Evolutionary conservation across 2,329 filamentous ascomycete genomes (phyloP).

Genomic region (Colletotrichum tropicicola): DNA sequence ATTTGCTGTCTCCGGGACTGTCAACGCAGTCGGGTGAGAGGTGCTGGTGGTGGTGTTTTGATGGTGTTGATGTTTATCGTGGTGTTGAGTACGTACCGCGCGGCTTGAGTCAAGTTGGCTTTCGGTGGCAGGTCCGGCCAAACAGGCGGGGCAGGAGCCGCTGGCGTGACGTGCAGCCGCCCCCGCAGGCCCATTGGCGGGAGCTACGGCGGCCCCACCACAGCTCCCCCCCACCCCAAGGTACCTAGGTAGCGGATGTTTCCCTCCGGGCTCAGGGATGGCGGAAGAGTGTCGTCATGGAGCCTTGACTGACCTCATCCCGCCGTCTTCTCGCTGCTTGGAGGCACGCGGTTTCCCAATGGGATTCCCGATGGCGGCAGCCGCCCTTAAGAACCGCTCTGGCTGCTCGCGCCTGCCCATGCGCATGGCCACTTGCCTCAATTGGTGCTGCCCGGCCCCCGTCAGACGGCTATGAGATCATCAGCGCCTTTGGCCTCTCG

Average conservation of each 20-base stretch:
- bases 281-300: conserved; percentile 25
- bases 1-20: too few relatives aligned
- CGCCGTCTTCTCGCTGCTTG: background rate
- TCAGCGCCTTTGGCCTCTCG: background rate
- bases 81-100: background rate
- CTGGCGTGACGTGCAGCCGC: background rate
- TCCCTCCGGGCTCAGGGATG: background rate
- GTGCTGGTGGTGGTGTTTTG: background rate
- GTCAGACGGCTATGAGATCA: conserved; percentile 21
- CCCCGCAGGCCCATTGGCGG: background rate
- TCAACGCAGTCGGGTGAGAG: background rate
- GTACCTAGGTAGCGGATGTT: too few relatives aligned
- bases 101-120: background rate
- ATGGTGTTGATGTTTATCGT: background rate
- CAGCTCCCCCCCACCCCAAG: too few relatives aligned
- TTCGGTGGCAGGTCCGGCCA: background rate
- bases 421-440: background rate
- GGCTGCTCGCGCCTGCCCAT: background rate
- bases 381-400: background rate
- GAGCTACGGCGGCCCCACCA: background rate
- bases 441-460: background rate
- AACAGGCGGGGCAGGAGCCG: background rate
- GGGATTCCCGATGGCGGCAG: conserved; percentile 9
- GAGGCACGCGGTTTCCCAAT: background rate
- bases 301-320: conserved; percentile 28